Evolutionary conservation across 2,329 filamentous ascomycete species (phyloP), one percentile per base, ranked within the genome.

Genomic region (Fusarium caatingaense): DNA sequence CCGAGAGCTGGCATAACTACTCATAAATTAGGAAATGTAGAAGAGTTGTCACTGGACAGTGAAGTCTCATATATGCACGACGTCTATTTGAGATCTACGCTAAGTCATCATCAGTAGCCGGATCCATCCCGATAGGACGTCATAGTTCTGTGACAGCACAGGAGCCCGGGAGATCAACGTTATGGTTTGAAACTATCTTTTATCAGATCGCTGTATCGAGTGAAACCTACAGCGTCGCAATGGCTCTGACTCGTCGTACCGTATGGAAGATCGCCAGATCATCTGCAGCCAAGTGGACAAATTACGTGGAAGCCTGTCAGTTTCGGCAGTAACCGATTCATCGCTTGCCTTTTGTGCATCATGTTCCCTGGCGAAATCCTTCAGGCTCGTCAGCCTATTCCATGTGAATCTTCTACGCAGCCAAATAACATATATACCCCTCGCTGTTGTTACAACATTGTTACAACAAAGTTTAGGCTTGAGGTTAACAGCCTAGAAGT

Each of bases 201-300:
- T n/a, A n/a, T 37, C 34, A 37, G 18, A 37, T 37, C 34, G 18
- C 10, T n/a, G 0, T 1, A 12, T 37, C 6, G 5, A 1, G 4
- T 7, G 18, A n/a, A 37, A n/a, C 18, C 2, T n/a, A 12, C 18
- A 37, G 10, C 18, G 34, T 37, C 18, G 6, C 34, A 37, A 10
- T 37, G 34, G 3, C 2, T 11, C 18, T 4, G 6, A 11, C 6
- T 37, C 3, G 34, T 11, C 1, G 10, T 1, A 12, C 3, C 6
- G 18, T 37, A 37, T 37, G 0, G 34, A 1, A 37, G 34, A 37
- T 34, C 32, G 8, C 32, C 16, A 6, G 32, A 6, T 18, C 4
- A 10, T 10, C 16, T 5, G 16, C 16, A 18, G 16, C 32, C 16
- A 34, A 18, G 3, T 7, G 18, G 18, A 11, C 3, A 1, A 3